These are phyloP conservation scores for Calamus simplicifolius DNA, from an alignment of 176 grass and related monocot genomes.

Conservation along the genomic window DNA sequence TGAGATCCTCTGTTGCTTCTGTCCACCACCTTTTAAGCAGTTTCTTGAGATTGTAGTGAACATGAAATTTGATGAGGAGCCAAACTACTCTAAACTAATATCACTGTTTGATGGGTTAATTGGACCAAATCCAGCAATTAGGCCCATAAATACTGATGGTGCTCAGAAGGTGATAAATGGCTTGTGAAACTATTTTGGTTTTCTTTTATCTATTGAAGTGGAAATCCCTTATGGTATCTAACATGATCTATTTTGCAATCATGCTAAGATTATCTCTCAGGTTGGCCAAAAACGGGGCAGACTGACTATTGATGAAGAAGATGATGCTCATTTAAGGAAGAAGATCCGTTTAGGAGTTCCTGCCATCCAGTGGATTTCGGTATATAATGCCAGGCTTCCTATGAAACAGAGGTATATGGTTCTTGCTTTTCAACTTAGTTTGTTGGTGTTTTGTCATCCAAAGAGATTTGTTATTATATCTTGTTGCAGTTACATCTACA, in stretches of 20 bases:
- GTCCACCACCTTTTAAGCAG: conserved; percentile 64
- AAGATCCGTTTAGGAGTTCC: conserved; percentile 60
- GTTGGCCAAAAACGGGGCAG: conserved; percentile 79
- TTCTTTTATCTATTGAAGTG: no score
- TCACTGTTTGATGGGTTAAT: conserved; percentile 81
- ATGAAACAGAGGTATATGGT: conserved; percentile 65
- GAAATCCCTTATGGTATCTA: no score
- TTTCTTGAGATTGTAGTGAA: conserved; percentile 79
- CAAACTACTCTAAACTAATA: conserved; percentile 79
- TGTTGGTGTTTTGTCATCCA: not conserved
- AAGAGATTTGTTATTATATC: no score
- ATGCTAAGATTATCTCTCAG: conserved; percentile 25
- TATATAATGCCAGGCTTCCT: conserved; percentile 63
- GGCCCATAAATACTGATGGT: conserved; percentile 79
- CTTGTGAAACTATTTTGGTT: no score
- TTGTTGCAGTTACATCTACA: no score
- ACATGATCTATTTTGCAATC: no score
- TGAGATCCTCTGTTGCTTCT: conserved; percentile 63
- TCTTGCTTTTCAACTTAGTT: conserved; percentile 20
- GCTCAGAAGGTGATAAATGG: conserved; percentile 47
- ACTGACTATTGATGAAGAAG: conserved; percentile 50
- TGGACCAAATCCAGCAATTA: conserved; percentile 64
- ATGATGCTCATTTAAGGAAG: conserved; percentile 43
- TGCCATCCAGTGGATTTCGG: conserved; percentile 84
- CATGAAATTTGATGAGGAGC: conserved; percentile 92